These are phyloP conservation scores for Mycena kentingensis DNA, from an alignment of 768 basidiomycete species.

Conservation along the genomic window DNA sequence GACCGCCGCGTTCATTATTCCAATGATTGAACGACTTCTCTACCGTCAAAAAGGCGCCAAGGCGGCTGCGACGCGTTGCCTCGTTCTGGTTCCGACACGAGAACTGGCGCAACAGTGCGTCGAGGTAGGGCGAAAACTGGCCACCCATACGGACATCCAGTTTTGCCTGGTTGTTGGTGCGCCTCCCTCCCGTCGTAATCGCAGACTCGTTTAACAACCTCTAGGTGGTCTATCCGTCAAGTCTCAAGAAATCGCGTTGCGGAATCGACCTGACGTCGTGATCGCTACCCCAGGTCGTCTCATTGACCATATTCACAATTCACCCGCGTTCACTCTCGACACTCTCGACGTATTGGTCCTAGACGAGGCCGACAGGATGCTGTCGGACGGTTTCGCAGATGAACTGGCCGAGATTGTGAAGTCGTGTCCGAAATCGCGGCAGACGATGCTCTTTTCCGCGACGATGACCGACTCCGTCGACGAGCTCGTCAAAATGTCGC, in stretches of 20 bases:
- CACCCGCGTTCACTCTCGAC: conserved; percentile 89
- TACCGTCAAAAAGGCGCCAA: conserved; percentile 90
- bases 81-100: conserved; percentile 91
- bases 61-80: conserved; percentile 84
- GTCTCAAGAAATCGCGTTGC: conserved; percentile 83
- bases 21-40: conserved; percentile 88
- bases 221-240: conserved; percentile 91
- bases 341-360: conserved; percentile 91
- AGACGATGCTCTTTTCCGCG: conserved; percentile 98
- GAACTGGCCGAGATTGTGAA: conserved; percentile 93
- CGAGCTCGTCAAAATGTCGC: conserved; percentile 87
- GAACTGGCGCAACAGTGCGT: conserved; percentile 96
- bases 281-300: conserved; percentile 97
- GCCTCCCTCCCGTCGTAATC: conserved; percentile 27
- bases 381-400: conserved; percentile 92
- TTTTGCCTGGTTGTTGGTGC: conserved; percentile 91
- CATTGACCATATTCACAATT: conserved; percentile 97
- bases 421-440: conserved; percentile 82
- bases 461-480: conserved; percentile 99
- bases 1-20: conserved; percentile 96
- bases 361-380: conserved; percentile 98
- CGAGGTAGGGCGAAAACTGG: conserved; percentile 85
- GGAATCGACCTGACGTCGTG: conserved; percentile 87
- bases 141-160: conserved; percentile 84
- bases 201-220: conserved; percentile 14